A percentile compares a stretch with the other conserved stretches of the same genome.
phyloP scores from a whole-genome alignment of 2,329 filamentous ascomycete species.

The Coleophoma eucalyptorum region DNA sequence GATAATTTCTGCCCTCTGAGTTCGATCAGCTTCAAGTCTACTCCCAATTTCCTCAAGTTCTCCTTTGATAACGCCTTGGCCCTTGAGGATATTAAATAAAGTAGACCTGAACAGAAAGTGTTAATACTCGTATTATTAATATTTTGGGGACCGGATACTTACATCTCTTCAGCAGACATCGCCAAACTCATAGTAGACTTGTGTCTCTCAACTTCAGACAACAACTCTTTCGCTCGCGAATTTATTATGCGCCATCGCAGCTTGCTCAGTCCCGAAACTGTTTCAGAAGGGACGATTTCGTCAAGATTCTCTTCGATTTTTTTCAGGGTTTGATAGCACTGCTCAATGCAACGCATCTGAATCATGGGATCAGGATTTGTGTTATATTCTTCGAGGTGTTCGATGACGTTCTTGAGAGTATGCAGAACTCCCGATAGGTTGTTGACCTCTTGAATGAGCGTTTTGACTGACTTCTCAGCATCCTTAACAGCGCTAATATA shows the following conservation, averaged over 20 bases:
- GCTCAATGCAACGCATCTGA: conserved; percentile 8
- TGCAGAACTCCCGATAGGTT: conserved; percentile 6
- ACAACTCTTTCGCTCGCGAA: conserved; percentile 4
- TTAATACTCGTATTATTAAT: no score
- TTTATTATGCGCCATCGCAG: conserved; percentile 11
- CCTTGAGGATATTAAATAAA: neutral
- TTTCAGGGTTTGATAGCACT: conserved; percentile 9
- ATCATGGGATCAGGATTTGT: conserved; percentile 1
- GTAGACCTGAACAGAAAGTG: no score
- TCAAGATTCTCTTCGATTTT: conserved; percentile 6
- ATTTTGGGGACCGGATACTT: no score
- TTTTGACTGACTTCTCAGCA: conserved; percentile 1
- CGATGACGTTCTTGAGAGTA: neutral
- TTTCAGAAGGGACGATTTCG: neutral
- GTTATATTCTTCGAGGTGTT: neutral
- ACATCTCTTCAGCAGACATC: conserved; percentile 7
- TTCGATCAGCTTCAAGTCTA: neutral
- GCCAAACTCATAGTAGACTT: conserved; percentile 13
- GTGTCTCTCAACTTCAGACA: conserved; percentile 10
- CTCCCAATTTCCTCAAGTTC: neutral
- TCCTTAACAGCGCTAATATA: conserved; percentile 7
- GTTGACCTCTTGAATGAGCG: conserved; percentile 5
- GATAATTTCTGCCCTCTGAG: neutral
- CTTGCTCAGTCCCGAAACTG: neutral
- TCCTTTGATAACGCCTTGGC: neutral